phyloP scores from a whole-genome alignment of 441 rosid genomes.

The Gossypium armourianum region DNA sequence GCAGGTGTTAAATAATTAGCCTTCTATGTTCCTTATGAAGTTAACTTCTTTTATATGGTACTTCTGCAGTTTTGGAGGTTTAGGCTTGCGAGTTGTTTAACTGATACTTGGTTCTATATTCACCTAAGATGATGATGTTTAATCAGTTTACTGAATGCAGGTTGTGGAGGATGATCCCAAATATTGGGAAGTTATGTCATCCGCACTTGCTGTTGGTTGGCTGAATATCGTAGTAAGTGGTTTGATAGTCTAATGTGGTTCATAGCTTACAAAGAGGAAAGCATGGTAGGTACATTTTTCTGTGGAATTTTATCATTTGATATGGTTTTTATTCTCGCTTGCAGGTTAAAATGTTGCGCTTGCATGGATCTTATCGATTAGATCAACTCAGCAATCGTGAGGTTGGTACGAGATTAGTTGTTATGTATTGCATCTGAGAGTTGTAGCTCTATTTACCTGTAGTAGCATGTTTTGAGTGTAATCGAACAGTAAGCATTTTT shows the following conservation, averaged over 20 bases:
- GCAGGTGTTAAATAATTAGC: slow-evolving; percentile 39
- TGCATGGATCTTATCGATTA: slow-evolving; percentile 79
- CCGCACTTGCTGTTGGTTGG: slow-evolving; percentile 86
- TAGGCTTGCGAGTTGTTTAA: background rate
- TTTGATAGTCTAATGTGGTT: background rate
- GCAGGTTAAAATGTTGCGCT: slow-evolving; percentile 72
- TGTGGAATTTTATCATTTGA: slow-evolving; percentile 1
- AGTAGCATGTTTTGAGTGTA: background rate
- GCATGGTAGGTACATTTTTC: slow-evolving; percentile 1
- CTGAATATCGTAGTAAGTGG: slow-evolving; percentile 66
- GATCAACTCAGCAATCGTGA: slow-evolving; percentile 79
- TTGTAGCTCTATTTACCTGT: background rate
- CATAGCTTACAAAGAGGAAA: background rate
- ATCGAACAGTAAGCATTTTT: background rate
- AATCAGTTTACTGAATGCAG: slow-evolving; percentile 31
- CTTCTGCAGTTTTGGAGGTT: background rate
- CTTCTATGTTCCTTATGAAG: background rate
- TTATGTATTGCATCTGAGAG: background rate
- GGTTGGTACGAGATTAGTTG: slow-evolving; percentile 39
- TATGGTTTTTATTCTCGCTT: slow-evolving; percentile 7
- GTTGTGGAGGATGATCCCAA: slow-evolving; percentile 61
- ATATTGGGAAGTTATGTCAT: slow-evolving; percentile 76
- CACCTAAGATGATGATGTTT: background rate
- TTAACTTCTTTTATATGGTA: background rate
- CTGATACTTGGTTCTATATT: background rate